A percentile compares a stretch with the other conserved stretches of the same genome.
Evolutionary conservation across 176 grass and related monocot genomes (phyloP).

Genomic region (Eremochloa ophiuroides): DNA sequence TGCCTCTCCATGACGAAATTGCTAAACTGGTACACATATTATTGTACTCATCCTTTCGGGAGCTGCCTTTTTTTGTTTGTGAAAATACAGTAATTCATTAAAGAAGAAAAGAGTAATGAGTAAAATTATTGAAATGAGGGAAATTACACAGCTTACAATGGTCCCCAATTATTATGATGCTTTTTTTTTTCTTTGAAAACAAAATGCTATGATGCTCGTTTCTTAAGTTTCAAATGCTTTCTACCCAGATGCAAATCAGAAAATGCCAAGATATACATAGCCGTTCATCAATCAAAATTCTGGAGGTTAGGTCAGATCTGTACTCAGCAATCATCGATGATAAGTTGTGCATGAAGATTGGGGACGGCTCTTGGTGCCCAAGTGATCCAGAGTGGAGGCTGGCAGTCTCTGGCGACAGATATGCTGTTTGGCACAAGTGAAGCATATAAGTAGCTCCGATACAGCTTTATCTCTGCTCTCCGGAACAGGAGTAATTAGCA

Average conservation of each 20-base stretch:
- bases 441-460: not conserved
- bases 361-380: constrained; percentile 73
- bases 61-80: not conserved
- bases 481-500: not conserved
- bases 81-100: not conserved
- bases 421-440: constrained; percentile 92
- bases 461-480: not conserved
- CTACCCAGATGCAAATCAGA: constrained; percentile 70
- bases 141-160: not conserved
- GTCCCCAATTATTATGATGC: not conserved
- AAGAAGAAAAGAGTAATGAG: not conserved
- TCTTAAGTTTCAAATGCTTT: constrained; percentile 24
- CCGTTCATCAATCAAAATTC: constrained; percentile 69
- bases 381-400: constrained; percentile 59
- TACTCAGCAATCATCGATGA: constrained; percentile 69
- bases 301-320: constrained; percentile 66
- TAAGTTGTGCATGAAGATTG: constrained; percentile 91
- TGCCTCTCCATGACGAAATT: constrained; percentile 56
- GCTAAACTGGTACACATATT: constrained; percentile 65
- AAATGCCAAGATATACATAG: constrained; percentile 83
- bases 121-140: not conserved
- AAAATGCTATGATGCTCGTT: too few species aligned
- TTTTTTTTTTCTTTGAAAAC: too few species aligned
- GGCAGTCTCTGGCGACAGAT: constrained; percentile 60
- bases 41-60: not conserved